Evolutionary conservation across 148 eudicot genomes (phyloP).

Genomic region (Pharnaceum exiguum): DNA sequence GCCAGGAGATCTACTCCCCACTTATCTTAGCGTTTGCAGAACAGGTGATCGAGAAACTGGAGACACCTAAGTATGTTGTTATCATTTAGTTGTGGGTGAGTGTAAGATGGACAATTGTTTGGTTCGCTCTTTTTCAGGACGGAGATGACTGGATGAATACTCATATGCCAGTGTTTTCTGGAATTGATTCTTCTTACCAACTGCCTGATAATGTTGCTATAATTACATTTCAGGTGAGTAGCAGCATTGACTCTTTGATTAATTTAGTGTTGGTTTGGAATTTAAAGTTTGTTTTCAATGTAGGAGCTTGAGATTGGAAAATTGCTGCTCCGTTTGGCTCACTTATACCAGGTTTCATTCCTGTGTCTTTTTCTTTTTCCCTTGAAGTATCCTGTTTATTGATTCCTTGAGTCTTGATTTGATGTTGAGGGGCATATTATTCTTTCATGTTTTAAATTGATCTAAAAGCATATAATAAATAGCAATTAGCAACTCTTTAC

Average conservation of each 20-base stretch:
- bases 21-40: slow-evolving; percentile 87
- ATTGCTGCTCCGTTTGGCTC: slow-evolving; percentile 88
- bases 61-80: neutral
- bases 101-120: neutral
- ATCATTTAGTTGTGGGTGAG: neutral
- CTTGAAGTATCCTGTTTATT: neutral
- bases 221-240: slow-evolving; percentile 78
- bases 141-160: slow-evolving; percentile 60
- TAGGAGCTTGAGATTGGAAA: slow-evolving; percentile 81
- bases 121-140: slow-evolving; percentile 40
- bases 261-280: too few relatives aligned
- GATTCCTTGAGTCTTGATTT: too few relatives aligned
- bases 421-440: too few relatives aligned
- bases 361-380: slow-evolving; percentile 4
- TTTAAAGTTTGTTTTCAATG: slow-evolving; percentile 8
- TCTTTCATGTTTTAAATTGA: too few relatives aligned
- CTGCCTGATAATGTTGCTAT: slow-evolving; percentile 77
- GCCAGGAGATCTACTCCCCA: slow-evolving; percentile 94
- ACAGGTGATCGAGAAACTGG: slow-evolving; percentile 38
- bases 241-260: too few relatives aligned
- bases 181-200: slow-evolving; percentile 65
- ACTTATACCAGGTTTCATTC: slow-evolving; percentile 71
- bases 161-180: slow-evolving; percentile 58
- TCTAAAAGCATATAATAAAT: too few relatives aligned
- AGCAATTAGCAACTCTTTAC: too few relatives aligned